Evolutionary conservation across 441 rosid genomes (phyloP).

Genomic region (Syzygium syzygioides): DNA sequence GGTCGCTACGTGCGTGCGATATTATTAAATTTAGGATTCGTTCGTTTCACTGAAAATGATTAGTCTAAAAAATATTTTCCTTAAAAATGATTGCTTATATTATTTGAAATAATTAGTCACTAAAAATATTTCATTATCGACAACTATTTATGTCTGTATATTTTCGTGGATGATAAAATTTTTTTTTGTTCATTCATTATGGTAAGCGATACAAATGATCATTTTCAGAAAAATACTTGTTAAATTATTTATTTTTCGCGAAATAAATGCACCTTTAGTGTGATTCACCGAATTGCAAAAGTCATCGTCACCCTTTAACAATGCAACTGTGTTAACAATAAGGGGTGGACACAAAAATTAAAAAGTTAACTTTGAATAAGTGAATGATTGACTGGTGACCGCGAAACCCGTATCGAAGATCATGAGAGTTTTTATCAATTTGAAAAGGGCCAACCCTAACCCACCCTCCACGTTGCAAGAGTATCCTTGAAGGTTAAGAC

Average conservation of each 20-base stretch:
- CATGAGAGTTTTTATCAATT: background rate
- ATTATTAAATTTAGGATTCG: background rate
- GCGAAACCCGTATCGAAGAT: background rate
- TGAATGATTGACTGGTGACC: background rate
- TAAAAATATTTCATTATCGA: too few relatives aligned
- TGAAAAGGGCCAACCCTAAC: background rate
- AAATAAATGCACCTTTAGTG: too few relatives aligned
- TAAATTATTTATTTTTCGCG: too few relatives aligned
- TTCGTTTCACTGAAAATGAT: too few relatives aligned
- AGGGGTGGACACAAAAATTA: background rate
- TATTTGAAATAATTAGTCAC: too few relatives aligned
- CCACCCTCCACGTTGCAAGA: background rate
- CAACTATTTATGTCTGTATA: too few relatives aligned
- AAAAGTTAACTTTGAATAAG: background rate
- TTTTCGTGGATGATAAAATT: too few relatives aligned
- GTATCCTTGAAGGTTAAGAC: background rate
- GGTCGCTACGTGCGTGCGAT: background rate
- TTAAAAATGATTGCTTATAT: too few relatives aligned
- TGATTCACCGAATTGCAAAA: background rate
- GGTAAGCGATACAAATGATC: too few relatives aligned
- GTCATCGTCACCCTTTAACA: background rate
- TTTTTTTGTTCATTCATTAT: too few relatives aligned
- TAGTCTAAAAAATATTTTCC: too few relatives aligned
- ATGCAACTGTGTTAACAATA: background rate
- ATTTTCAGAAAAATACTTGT: too few relatives aligned